Percentiles rank a stretch among this genome's conserved stretches.
Evolutionary conservation across 306 rosid species (phyloP).

Genomic region (Sicyos baderoa): DNA sequence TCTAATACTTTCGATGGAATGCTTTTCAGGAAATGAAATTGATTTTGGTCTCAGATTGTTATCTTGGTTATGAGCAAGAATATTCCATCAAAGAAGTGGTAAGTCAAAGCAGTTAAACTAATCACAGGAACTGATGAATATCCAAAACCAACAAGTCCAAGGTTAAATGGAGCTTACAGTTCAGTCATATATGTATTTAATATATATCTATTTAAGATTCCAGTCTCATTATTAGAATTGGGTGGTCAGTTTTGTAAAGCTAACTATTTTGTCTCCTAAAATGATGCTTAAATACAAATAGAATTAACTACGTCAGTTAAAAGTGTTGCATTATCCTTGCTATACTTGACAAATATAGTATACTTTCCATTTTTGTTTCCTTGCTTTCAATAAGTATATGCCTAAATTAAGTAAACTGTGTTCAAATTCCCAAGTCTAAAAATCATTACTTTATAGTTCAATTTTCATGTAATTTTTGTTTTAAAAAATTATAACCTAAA

Average conservation of each 20-base stretch:
- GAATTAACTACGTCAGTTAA: background rate
- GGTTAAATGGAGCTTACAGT: too few relatives aligned
- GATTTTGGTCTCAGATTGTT: conserved; percentile 78
- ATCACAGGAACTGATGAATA: background rate
- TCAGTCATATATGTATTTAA: background rate
- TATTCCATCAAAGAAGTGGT: conserved; percentile 40
- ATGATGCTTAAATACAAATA: background rate
- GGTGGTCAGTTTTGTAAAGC: background rate
- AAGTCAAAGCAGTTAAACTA: conserved; percentile 4
- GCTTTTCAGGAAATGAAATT: conserved; percentile 59
- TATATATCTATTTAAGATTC: background rate
- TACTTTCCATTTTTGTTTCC: too few relatives aligned
- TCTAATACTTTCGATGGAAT: conserved; percentile 6
- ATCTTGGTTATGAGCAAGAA: conserved; percentile 78
- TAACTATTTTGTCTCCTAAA: background rate
- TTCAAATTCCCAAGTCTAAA: too few relatives aligned
- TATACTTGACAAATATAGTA: too few relatives aligned
- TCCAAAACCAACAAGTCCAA: too few relatives aligned
- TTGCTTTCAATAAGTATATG: too few relatives aligned
- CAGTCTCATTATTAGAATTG: background rate
- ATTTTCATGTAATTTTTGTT: too few relatives aligned
- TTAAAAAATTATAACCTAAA: too few relatives aligned
- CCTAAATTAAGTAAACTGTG: too few relatives aligned
- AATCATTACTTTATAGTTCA: too few relatives aligned
- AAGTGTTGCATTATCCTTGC: background rate